Evolutionary conservation across 495 filamentous ascomycete species (phyloP).

Genomic region (Pseudomonodictys pantanalensis): DNA sequence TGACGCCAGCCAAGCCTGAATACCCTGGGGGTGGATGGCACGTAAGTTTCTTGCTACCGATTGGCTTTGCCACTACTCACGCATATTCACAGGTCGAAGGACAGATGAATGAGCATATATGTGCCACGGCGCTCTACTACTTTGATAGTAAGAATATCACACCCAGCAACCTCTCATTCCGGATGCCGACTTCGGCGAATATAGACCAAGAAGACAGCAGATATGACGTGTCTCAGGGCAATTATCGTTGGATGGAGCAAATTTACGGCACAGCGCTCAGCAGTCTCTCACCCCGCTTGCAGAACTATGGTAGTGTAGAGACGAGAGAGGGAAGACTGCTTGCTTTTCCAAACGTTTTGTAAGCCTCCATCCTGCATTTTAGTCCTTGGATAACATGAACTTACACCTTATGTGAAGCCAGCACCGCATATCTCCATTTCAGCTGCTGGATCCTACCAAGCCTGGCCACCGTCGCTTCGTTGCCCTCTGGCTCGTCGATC

Average conservation of each 20-base stretch:
- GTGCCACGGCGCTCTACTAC: slow-evolving; percentile 35
- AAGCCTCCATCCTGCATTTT: too few species aligned
- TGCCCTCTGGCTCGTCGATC: slow-evolving; percentile 35
- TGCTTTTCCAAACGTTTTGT: slow-evolving; percentile 35
- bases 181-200: neutral
- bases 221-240: neutral
- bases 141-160: slow-evolving; percentile 60
- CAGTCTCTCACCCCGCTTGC: neutral
- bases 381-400: too few species aligned
- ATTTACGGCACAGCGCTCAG: neutral
- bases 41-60: slow-evolving; percentile 6
- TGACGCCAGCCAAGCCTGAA: slow-evolving; percentile 54
- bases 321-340: slow-evolving; percentile 25
- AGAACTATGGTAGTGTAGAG: neutral
- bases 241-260: neutral
- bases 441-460: slow-evolving; percentile 28
- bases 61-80: too few species aligned
- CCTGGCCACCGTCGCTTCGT: slow-evolving; percentile 34
- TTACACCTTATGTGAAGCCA: too few species aligned
- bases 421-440: slow-evolving; percentile 28
- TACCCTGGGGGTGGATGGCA: slow-evolving; percentile 50
- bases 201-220: neutral
- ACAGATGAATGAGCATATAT: slow-evolving; percentile 36
- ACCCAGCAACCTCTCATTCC: neutral
- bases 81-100: slow-evolving; percentile 1